Evolutionary conservation across 1,284 basidiomycete species (phyloP).

Genomic region (Heliocybe sulcata): DNA sequence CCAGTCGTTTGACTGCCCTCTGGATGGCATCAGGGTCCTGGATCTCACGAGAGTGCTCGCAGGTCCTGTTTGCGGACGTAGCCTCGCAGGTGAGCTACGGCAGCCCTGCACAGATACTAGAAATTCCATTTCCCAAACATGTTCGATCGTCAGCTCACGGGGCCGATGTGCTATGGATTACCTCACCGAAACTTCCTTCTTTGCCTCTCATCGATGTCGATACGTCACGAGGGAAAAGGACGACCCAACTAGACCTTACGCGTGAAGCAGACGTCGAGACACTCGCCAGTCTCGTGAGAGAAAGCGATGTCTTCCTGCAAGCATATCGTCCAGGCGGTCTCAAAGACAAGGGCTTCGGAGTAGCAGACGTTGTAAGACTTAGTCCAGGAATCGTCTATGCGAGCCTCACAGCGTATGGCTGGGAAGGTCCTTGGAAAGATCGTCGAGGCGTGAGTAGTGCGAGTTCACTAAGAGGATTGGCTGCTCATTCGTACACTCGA

Average conservation of each 20-base stretch:
- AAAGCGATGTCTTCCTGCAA: slow-evolving; percentile 60
- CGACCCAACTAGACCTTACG: slow-evolving; percentile 52
- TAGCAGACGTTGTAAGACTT: slow-evolving; percentile 28
- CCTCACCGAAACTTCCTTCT: slow-evolving; percentile 47
- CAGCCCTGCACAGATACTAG: not conserved
- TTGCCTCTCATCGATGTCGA: slow-evolving; percentile 51
- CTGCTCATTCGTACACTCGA: not conserved
- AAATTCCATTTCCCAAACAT: not conserved
- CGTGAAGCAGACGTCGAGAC: slow-evolving; percentile 20
- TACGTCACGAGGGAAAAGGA: slow-evolving; percentile 61
- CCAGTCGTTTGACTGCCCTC: slow-evolving; percentile 22
- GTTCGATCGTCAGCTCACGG: slow-evolving; percentile 31
- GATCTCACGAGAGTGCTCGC: slow-evolving; percentile 56
- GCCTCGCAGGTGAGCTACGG: slow-evolving; percentile 39
- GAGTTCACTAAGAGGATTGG: not conserved
- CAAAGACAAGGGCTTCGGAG: slow-evolving; percentile 42
- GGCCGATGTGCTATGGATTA: slow-evolving; percentile 53
- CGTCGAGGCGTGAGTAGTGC: slow-evolving; percentile 38
- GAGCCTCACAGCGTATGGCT: slow-evolving; percentile 52
- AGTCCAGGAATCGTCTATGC: slow-evolving; percentile 53
- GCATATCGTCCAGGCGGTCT: slow-evolving; percentile 54
- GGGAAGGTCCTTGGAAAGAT: slow-evolving; percentile 53
- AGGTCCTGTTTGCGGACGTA: slow-evolving; percentile 48
- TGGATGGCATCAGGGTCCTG: slow-evolving; percentile 45
- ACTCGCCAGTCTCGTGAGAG: slow-evolving; percentile 30